Percentiles rank a stretch among this genome's conserved stretches.
Evolutionary conservation across 2,329 filamentous ascomycete genomes (phyloP).

Genomic region (Diplodia intermedia): DNA sequence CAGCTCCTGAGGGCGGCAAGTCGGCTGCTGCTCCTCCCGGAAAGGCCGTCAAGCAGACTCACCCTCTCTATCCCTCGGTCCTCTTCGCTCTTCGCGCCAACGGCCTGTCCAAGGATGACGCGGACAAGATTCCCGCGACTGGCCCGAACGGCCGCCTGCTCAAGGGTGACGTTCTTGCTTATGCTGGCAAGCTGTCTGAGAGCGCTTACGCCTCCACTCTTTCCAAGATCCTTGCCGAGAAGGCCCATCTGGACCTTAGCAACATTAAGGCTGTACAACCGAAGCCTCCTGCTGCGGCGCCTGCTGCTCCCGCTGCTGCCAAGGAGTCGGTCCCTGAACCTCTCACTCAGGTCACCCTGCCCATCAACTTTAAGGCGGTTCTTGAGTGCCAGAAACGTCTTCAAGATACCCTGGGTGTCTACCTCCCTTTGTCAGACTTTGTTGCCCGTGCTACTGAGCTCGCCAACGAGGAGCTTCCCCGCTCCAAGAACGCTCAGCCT

Average conservation of each 20-base stretch:
- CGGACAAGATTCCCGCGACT: constrained; percentile 82
- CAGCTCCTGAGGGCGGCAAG: constrained; percentile 58
- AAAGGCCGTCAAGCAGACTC: constrained; percentile 68
- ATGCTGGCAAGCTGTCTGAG: constrained; percentile 75
- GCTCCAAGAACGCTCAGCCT: constrained; percentile 67
- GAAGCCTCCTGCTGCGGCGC: constrained; percentile 49
- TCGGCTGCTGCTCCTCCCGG: constrained; percentile 59
- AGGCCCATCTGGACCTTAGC: constrained; percentile 86
- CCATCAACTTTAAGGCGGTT: constrained; percentile 80
- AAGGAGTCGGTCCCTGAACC: constrained; percentile 55
- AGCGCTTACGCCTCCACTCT: constrained; percentile 73
- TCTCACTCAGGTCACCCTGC: constrained; percentile 69
- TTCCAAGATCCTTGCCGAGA: constrained; percentile 74
- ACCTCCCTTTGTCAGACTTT: constrained; percentile 84
- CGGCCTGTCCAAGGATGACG: constrained; percentile 75
- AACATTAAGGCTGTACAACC: constrained; percentile 77
- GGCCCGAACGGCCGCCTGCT: constrained; percentile 87
- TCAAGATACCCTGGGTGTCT: constrained; percentile 76
- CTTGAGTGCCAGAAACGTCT: constrained; percentile 82
- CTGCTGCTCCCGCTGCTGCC: constrained; percentile 45
- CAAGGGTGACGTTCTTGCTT: constrained; percentile 94
- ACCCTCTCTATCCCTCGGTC: constrained; percentile 83
- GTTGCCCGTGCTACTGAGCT: constrained; percentile 82
- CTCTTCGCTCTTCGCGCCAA: constrained; percentile 80
- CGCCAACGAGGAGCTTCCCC: constrained; percentile 85